Base-by-base conservation (phyloP, 2,329 filamentous ascomycete species). In the Shiraia bambusicola region DNA sequence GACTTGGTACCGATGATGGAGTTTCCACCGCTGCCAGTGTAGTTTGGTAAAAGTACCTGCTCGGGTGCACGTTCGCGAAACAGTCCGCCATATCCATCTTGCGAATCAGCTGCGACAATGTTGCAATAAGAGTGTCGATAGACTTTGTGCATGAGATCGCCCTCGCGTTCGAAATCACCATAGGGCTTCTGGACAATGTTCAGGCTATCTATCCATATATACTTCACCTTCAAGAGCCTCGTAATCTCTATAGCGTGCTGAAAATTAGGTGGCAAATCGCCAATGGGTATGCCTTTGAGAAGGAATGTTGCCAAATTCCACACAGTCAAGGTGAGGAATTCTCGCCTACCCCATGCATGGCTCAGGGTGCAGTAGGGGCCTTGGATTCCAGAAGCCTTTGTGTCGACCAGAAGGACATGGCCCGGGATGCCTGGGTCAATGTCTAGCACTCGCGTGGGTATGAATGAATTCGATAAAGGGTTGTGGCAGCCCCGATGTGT, bases 41-140 rank as follows among this genome's bases (percentile, higher is more conserved):
- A 35, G 14, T 24, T 32, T 13, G 37, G 28, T 17, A 37, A 28
- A 2, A 34, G 6, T 11, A 45, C 33, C 6, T 50, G 31, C 4
- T 34, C n/a, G 2, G 47, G 42, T 8, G 41, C 28, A 26, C 58
- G 39, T 9, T 34, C 7, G 3, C 57, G 45, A 37, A 60, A 62
- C 2, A 59, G 29, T 1, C 58, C 58, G 13, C 54, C 48, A 5
- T 14, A 24, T 6, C 42, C 44, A 24, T 61, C 37, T 12, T 19
- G 9, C 1, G 58, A 50, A 40, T 59, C 54, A 17, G 49, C 53
- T 15, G 51, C 46, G n/a, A 49, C 53, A 35, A 63, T 56, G 37
- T 62, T 64, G 27, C 59, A 59, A 28, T 52, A 53, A 4, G 49
- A 51, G 28, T 54, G 42, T 3, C 54, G 46, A 29, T 63, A 63